phyloP scores from a whole-genome alignment of 2,329 filamentous ascomycete genomes.

The Pyrenophora graminea region DNA sequence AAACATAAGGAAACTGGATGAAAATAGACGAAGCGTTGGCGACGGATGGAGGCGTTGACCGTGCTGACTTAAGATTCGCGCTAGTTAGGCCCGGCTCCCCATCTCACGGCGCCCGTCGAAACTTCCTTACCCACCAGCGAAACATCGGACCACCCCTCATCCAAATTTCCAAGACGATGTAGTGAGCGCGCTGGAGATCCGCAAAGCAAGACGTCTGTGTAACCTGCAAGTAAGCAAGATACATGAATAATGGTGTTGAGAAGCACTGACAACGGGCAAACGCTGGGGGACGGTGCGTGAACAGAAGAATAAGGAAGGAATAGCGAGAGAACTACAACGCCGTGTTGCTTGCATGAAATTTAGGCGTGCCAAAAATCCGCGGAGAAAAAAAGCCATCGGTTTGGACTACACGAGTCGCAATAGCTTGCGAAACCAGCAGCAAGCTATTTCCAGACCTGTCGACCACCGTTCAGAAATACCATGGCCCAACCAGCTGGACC shows the following conservation, averaged over 20 bases:
- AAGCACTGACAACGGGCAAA: not conserved
- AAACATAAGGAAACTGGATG: not conserved
- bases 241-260: not conserved
- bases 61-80: slow-evolving; percentile 2
- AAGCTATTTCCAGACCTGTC: slow-evolving; percentile 3
- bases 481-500: not conserved
- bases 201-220: not conserved
- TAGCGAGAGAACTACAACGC: not conserved
- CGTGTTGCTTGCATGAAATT: not conserved
- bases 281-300: too few species aligned
- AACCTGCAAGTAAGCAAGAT: not conserved
- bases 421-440: not conserved
- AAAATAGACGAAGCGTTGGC: slow-evolving; percentile 14
- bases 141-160: not conserved
- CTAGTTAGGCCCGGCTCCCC: slow-evolving; percentile 7
- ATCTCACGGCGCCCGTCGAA: slow-evolving; percentile 7
- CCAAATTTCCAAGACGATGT: too few species aligned
- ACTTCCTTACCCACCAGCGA: slow-evolving; percentile 5
- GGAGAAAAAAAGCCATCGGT: not conserved
- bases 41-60: not conserved
- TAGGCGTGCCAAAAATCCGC: too few species aligned
- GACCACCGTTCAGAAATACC: not conserved
- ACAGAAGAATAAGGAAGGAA: too few species aligned
- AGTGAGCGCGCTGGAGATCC: not conserved
- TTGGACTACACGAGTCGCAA: not conserved